Conservation (phyloP, 2,329 filamentous ascomycete genomes). For the Nemania sp. region DNA sequence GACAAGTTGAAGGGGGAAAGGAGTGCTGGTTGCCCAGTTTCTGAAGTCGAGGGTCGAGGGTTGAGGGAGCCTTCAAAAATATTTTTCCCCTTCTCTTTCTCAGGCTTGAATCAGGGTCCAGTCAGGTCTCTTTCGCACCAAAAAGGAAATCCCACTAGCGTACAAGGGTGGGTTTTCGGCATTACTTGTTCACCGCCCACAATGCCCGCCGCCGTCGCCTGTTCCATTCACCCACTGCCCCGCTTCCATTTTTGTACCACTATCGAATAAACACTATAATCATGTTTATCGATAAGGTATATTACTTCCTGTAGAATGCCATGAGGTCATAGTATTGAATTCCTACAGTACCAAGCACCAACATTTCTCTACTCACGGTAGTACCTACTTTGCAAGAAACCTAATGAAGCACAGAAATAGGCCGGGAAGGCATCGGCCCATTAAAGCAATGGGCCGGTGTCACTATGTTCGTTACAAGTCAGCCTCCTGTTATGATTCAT, state of each 20-base stretch:
- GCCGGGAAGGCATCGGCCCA: too few species aligned
- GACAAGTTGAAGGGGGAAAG: constrained; percentile 35
- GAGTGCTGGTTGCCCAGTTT: constrained; percentile 32
- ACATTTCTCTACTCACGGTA: background rate
- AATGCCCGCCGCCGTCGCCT: constrained; percentile 12
- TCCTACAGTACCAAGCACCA: background rate
- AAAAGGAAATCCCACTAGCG: constrained; percentile 40
- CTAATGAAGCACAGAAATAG: too few species aligned
- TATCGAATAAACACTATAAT: background rate
- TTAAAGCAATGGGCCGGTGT: too few species aligned
- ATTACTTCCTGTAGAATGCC: background rate
- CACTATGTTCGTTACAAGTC: background rate
- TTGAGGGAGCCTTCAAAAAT: constrained; percentile 13
- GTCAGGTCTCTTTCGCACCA: constrained; percentile 33
- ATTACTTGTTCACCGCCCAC: constrained; percentile 42
- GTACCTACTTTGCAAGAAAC: background rate
- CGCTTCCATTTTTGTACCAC: constrained; percentile 6
- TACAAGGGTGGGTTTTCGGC: constrained; percentile 32
- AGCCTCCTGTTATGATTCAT: background rate
- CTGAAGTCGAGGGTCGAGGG: constrained; percentile 29
- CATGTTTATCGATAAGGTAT: constrained; percentile 1
- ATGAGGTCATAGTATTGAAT: background rate
- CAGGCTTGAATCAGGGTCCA: constrained; percentile 35
- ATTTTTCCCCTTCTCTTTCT: constrained; percentile 29
- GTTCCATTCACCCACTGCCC: too few species aligned